Evolutionary conservation across 2,329 filamentous ascomycete genomes (phyloP).

Genomic region (Elsinoe arachidis): DNA sequence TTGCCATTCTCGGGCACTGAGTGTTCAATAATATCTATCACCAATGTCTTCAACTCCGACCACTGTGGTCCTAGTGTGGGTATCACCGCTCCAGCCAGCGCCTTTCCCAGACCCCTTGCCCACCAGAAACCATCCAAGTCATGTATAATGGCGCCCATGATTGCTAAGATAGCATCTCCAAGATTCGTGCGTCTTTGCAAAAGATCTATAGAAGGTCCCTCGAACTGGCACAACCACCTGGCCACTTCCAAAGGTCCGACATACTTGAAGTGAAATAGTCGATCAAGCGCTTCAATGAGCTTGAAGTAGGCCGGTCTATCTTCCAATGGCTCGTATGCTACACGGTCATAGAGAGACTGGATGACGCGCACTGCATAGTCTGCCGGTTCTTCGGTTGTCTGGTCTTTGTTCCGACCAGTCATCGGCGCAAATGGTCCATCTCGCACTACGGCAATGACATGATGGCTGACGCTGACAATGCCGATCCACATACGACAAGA

Average conservation of each 20-base stretch:
- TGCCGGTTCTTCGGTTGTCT: not conserved
- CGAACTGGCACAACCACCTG: not conserved
- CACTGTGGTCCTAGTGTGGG: not conserved
- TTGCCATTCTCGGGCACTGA: not conserved
- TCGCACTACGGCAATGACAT: not conserved
- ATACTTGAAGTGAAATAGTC: not conserved
- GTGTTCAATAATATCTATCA: not conserved
- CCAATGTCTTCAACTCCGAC: not conserved
- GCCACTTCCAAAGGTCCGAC: not conserved
- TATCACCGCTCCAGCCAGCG: not conserved
- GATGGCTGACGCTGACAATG: constrained; percentile 1
- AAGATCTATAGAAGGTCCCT: not conserved
- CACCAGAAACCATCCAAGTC: not conserved
- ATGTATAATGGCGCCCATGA: not conserved
- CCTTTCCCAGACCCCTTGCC: not conserved
- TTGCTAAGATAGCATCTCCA: not conserved
- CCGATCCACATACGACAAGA: not conserved
- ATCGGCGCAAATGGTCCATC: not conserved
- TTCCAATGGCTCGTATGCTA: not conserved
- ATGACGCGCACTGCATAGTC: not conserved
- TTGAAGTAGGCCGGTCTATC: not conserved
- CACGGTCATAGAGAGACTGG: not conserved
- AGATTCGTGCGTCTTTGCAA: not conserved
- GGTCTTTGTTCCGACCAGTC: not conserved
- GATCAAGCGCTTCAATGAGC: not conserved